These are phyloP conservation scores for Loxodes magnus DNA, from an alignment of 73 alveolate genomes.

Conservation along the genomic window DNA sequence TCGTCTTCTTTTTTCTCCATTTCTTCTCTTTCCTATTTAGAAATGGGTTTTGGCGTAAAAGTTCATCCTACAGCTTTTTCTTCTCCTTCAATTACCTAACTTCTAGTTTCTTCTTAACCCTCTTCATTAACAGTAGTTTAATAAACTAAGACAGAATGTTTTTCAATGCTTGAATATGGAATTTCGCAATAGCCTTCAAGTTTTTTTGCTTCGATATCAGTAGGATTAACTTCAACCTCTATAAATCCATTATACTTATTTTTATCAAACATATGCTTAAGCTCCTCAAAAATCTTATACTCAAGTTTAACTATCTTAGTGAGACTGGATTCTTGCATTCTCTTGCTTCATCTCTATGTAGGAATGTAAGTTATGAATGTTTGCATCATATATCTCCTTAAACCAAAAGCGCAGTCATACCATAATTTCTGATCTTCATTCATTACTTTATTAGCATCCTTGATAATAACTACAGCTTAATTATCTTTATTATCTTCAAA, in stretches of 20 bases:
- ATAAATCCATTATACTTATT: neutral
- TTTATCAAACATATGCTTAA: neutral
- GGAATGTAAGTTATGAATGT: neutral
- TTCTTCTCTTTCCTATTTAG: neutral
- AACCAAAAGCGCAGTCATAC: constrained; percentile 3
- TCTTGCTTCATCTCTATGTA: neutral
- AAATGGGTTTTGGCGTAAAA: constrained; percentile 1
- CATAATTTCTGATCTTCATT: neutral
- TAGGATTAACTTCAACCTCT: neutral
- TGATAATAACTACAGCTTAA: constrained; percentile 2
- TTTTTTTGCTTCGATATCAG: neutral
- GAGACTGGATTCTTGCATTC: neutral
- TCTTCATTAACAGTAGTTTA: neutral
- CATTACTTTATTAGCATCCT: neutral
- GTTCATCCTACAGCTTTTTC: neutral
- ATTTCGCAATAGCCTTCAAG: neutral
- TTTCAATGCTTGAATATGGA: constrained; percentile 6
- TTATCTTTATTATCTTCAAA: neutral
- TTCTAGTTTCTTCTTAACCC: constrained; percentile 9
- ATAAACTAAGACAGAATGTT: neutral
- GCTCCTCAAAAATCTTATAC: constrained; percentile 3
- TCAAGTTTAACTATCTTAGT: neutral
- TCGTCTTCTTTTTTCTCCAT: constrained; percentile 4
- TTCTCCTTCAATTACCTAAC: constrained; percentile 2
- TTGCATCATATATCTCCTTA: neutral